Conservation (phyloP, 2,329 filamentous ascomycete species). For the Sclerotiophoma versabilis region DNA sequence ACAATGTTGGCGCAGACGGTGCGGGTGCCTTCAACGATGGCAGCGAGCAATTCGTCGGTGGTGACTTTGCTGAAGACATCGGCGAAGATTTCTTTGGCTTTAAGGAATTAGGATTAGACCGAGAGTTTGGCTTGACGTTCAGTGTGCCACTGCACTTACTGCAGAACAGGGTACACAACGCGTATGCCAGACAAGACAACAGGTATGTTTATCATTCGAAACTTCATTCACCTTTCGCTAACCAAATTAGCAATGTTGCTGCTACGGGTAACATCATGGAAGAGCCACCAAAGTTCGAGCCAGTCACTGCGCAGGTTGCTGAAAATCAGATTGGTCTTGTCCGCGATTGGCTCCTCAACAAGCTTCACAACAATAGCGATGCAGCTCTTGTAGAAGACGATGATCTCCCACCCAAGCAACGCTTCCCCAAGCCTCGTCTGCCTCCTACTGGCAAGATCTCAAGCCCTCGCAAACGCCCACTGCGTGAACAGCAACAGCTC, state of each 20-base stretch:
- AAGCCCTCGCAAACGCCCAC: slow-evolving; percentile 80
- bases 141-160: slow-evolving; percentile 93
- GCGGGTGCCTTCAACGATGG: slow-evolving; percentile 93
- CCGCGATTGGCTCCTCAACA: slow-evolving; percentile 88
- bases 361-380: slow-evolving; percentile 83
- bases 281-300: slow-evolving; percentile 72
- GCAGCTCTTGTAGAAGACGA: slow-evolving; percentile 91
- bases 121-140: slow-evolving; percentile 86
- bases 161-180: slow-evolving; percentile 86
- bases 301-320: slow-evolving; percentile 80
- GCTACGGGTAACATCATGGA: slow-evolving; percentile 69
- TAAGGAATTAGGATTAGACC: slow-evolving; percentile 90
- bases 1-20: slow-evolving; percentile 79
- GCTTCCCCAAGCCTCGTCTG: slow-evolving; percentile 66
- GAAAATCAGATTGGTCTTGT: slow-evolving; percentile 84
- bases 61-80: slow-evolving; percentile 96
- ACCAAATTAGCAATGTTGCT: slow-evolving; percentile 61
- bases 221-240: slow-evolving; percentile 19
- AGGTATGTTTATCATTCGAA: slow-evolving; percentile 51
- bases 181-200: slow-evolving; percentile 78
- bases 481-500: slow-evolving; percentile 81
- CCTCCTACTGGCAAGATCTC: slow-evolving; percentile 86
- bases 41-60: slow-evolving; percentile 94
- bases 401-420: slow-evolving; percentile 90
- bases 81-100: slow-evolving; percentile 99